A percentile compares a stretch with the other conserved stretches of the same genome.
Evolutionary conservation across 306 rosid species (phyloP).

Genomic region (Luffa acutangula): DNA sequence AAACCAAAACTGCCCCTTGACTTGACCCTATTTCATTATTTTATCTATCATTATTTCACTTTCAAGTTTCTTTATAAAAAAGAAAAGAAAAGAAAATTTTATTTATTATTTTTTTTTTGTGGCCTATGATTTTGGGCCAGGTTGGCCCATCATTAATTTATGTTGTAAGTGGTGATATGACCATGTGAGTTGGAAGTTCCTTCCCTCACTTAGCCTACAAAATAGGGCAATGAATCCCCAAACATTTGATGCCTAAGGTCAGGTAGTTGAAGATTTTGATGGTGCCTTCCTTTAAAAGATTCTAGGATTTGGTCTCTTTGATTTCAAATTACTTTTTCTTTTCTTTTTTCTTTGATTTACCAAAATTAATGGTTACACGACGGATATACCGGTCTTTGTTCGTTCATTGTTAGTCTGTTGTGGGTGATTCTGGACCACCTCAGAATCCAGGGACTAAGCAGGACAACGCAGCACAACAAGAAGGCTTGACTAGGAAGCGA

Average conservation of each 20-base stretch:
- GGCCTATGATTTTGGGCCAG: background rate
- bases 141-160: constrained; percentile 5
- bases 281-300: background rate
- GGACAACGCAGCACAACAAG: too few species aligned
- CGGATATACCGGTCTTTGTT: background rate
- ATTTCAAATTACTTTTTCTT: background rate
- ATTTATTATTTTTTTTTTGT: background rate
- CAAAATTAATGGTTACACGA: background rate
- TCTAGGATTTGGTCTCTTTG: background rate
- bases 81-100: background rate
- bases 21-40: background rate
- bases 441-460: too few species aligned
- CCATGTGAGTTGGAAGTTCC: background rate
- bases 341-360: too few species aligned
- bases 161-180: background rate
- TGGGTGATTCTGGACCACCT: too few species aligned
- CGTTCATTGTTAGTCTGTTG: too few species aligned
- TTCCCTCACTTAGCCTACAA: background rate
- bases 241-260: background rate
- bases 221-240: background rate
- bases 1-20: background rate
- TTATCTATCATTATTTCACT: background rate
- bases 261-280: background rate
- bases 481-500: too few species aligned
- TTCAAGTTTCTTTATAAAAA: background rate